Conservation (phyloP, 805 yeast genomes). For the Kluyveromyces nonfermentans region DNA sequence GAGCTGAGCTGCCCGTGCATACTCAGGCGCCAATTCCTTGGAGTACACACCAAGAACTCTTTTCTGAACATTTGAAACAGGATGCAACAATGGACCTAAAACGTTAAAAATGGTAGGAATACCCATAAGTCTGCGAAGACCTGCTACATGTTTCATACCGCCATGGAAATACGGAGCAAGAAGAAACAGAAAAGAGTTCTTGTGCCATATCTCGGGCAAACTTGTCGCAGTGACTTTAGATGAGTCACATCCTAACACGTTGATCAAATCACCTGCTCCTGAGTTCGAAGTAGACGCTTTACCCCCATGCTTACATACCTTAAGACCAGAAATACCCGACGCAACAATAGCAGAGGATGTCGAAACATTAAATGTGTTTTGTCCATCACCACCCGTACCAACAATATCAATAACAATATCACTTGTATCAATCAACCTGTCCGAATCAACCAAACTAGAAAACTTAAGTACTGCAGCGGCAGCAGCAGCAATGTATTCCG, state of each 20-base stretch:
- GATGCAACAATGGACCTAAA: constrained; percentile 89
- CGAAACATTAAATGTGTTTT: constrained; percentile 91
- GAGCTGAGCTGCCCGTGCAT: constrained; percentile 68
- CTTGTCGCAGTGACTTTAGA: constrained; percentile 54
- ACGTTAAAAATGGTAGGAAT: constrained; percentile 92
- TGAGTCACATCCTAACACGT: constrained; percentile 74
- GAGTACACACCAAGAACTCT: constrained; percentile 87
- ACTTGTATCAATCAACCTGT: constrained; percentile 38
- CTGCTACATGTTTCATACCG: constrained; percentile 78
- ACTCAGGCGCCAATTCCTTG: constrained; percentile 67
- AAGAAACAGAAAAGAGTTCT: constrained; percentile 51
- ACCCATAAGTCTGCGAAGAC: constrained; percentile 68
- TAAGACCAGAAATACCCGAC: constrained; percentile 67
- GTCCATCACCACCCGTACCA: constrained; percentile 99
- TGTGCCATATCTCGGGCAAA: constrained; percentile 43
- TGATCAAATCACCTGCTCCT: constrained; percentile 87
- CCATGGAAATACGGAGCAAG: constrained; percentile 94
- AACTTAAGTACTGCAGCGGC: constrained; percentile 63
- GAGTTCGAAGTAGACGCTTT: constrained; percentile 89
- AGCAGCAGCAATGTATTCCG: constrained; percentile 80
- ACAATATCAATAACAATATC: constrained; percentile 67
- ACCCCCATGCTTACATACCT: constrained; percentile 93
- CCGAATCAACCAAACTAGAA: constrained; percentile 44
- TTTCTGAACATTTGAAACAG: constrained; percentile 64
- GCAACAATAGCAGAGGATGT: constrained; percentile 92